These are phyloP conservation scores for Inga leiocalycina DNA, from an alignment of 306 rosid species.

Conservation along the genomic window DNA sequence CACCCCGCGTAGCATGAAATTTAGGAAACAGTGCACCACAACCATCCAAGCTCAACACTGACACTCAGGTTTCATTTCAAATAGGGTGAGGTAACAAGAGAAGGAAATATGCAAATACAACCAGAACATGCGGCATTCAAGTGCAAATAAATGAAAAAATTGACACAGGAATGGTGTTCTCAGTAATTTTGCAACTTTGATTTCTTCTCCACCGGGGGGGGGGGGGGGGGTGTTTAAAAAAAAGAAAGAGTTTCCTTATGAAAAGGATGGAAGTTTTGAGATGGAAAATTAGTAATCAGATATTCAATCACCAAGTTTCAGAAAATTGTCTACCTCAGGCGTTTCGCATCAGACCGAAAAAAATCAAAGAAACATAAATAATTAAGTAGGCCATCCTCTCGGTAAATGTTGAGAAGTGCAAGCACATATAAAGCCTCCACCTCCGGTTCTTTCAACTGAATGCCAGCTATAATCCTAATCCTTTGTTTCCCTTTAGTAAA, in stretches of 20 bases:
- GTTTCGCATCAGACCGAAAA: background rate
- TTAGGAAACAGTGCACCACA: background rate
- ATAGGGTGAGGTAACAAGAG: background rate
- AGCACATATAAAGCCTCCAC: background rate
- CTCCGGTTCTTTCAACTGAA: background rate
- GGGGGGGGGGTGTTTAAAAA: background rate
- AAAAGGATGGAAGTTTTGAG: background rate
- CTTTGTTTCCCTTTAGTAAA: background rate
- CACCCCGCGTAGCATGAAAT: too few species aligned
- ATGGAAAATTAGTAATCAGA: background rate
- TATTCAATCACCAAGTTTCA: constrained; percentile 5
- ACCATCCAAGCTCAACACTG: background rate
- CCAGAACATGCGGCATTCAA: background rate
- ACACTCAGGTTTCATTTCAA: background rate
- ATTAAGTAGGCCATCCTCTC: constrained; percentile 2
- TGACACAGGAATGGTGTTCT: background rate
- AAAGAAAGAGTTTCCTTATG: background rate
- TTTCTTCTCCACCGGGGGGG: background rate
- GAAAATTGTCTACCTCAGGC: constrained; percentile 1
- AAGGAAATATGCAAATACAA: background rate
- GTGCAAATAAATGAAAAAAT: background rate
- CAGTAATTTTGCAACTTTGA: background rate
- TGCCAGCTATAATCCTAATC: background rate
- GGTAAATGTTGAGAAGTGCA: background rate
- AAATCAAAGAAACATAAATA: background rate